These are phyloP conservation scores for Phytophthora podocarpi DNA, from an alignment of 352 stramenopile species.

Conservation along the genomic window DNA sequence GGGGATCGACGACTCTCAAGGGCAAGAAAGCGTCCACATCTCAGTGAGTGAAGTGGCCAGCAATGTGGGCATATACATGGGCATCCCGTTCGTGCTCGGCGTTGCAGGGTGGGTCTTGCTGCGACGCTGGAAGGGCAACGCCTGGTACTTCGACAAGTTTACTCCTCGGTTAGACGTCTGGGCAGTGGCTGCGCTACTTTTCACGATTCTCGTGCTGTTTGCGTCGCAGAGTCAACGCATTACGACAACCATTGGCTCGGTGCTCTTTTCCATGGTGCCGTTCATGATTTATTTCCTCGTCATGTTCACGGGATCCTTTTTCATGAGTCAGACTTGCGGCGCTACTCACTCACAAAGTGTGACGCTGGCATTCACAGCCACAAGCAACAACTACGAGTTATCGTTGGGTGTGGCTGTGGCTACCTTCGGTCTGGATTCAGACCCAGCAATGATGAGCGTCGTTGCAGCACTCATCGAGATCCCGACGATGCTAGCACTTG, in stretches of 20 bases:
- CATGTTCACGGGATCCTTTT: slow-evolving; percentile 63
- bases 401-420: slow-evolving; percentile 69
- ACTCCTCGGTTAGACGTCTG: slow-evolving; percentile 47
- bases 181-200: slow-evolving; percentile 63
- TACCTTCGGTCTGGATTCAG: slow-evolving; percentile 73
- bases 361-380: slow-evolving; percentile 74
- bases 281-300: slow-evolving; percentile 67
- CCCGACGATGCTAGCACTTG: slow-evolving; percentile 45
- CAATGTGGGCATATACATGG: slow-evolving; percentile 77
- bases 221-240: slow-evolving; percentile 74
- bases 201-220: slow-evolving; percentile 78
- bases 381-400: slow-evolving; percentile 89
- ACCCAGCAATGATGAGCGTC: slow-evolving; percentile 59
- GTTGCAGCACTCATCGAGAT: slow-evolving; percentile 54
- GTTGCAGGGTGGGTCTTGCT: slow-evolving; percentile 45
- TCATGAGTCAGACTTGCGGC: slow-evolving; percentile 36
- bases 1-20: slow-evolving; percentile 27
- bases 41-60: slow-evolving; percentile 47
- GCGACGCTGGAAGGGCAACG: slow-evolving; percentile 37
- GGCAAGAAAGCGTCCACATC: slow-evolving; percentile 37
- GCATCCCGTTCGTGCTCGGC: slow-evolving; percentile 59
- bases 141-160: slow-evolving; percentile 59
- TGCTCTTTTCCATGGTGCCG: slow-evolving; percentile 61
- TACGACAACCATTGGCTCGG: slow-evolving; percentile 50
- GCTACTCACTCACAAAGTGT: slow-evolving; percentile 53